These are phyloP conservation scores for Coniosporium tulheliwenetii DNA, from an alignment of 2,329 filamentous ascomycete genomes.

Conservation along the genomic window DNA sequence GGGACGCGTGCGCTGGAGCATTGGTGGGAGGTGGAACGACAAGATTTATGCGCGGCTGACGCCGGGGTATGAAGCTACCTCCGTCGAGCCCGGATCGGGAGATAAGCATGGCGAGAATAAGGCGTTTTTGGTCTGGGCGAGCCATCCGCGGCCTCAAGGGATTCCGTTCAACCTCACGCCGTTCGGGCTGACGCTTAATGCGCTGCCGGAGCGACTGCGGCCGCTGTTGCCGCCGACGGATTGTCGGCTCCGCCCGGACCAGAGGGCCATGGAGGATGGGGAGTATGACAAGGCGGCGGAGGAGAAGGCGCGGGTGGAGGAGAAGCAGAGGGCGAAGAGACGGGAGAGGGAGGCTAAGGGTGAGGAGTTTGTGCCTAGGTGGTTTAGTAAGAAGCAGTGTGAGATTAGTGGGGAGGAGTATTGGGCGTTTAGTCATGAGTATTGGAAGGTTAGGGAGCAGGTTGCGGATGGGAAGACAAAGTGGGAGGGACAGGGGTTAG, in stretches of 20 bases:
- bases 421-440: conserved; percentile 79
- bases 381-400: conserved; percentile 64
- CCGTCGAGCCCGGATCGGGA: conserved; percentile 36
- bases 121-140: conserved; percentile 88
- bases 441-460: conserved; percentile 63
- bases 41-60: conserved; percentile 90
- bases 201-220: conserved; percentile 66
- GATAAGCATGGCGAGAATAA: conserved; percentile 36
- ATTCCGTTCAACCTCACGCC: conserved; percentile 97
- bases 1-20: conserved; percentile 72
- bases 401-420: conserved; percentile 73
- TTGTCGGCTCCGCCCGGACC: conserved; percentile 81
- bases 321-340: conserved; percentile 69
- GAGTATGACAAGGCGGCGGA: conserved; percentile 83
- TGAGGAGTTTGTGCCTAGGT: conserved; percentile 68
- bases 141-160: conserved; percentile 60
- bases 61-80: conserved; percentile 66
- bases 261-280: conserved; percentile 97
- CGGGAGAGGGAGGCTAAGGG: conserved; percentile 59
- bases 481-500: conserved; percentile 43
- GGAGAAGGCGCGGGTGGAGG: conserved; percentile 90
- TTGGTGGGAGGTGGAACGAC: conserved; percentile 94
- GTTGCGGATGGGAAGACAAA: conserved; percentile 44
- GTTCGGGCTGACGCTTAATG: conserved; percentile 89
- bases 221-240: conserved; percentile 80